Evolutionary conservation across 2,329 filamentous ascomycete species (phyloP).

Genomic region (Karstenula rhodostoma): DNA sequence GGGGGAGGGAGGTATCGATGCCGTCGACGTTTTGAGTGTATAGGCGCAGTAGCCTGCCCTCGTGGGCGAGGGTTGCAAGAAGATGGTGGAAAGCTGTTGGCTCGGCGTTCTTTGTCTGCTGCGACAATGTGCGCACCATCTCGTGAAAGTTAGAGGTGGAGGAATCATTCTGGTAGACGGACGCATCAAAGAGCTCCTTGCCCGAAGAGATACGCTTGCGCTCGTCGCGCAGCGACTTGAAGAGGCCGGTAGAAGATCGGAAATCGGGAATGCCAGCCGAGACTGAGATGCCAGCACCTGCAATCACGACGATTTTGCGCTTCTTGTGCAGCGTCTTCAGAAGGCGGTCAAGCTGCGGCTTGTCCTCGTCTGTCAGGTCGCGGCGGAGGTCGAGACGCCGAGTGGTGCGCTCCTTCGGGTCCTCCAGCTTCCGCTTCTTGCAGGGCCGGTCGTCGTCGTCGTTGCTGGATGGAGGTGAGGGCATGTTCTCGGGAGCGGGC

Average conservation of each 20-base stretch:
- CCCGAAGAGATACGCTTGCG: slow-evolving; percentile 93
- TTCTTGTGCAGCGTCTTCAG: slow-evolving; percentile 81
- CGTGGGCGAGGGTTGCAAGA: slow-evolving; percentile 85
- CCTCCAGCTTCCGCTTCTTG: slow-evolving; percentile 72
- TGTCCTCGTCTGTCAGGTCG: slow-evolving; percentile 64
- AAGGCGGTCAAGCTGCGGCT: slow-evolving; percentile 72
- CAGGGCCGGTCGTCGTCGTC: slow-evolving; percentile 72
- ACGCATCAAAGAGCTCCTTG: slow-evolving; percentile 95
- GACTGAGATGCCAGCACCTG: slow-evolving; percentile 95
- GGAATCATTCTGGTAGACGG: slow-evolving; percentile 91
- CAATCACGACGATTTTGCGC: slow-evolving; percentile 96
- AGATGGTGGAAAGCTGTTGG: slow-evolving; percentile 94
- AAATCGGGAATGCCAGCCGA: slow-evolving; percentile 98
- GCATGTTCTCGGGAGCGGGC: slow-evolving; percentile 56
- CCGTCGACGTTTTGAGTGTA: slow-evolving; percentile 98
- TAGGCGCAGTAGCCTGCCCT: slow-evolving; percentile 85
- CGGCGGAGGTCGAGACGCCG: slow-evolving; percentile 77
- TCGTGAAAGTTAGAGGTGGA: slow-evolving; percentile 92
- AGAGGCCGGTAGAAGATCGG: slow-evolving; percentile 88
- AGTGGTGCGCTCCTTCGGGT: slow-evolving; percentile 76
- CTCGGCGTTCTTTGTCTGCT: slow-evolving; percentile 76
- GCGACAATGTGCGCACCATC: slow-evolving; percentile 91
- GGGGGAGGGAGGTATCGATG: slow-evolving; percentile 83
- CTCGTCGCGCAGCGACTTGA: slow-evolving; percentile 82
- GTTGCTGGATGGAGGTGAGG: slow-evolving; percentile 55